Evolutionary conservation across 345 rosid species (phyloP).

Genomic region (Eucalyptus pumila): DNA sequence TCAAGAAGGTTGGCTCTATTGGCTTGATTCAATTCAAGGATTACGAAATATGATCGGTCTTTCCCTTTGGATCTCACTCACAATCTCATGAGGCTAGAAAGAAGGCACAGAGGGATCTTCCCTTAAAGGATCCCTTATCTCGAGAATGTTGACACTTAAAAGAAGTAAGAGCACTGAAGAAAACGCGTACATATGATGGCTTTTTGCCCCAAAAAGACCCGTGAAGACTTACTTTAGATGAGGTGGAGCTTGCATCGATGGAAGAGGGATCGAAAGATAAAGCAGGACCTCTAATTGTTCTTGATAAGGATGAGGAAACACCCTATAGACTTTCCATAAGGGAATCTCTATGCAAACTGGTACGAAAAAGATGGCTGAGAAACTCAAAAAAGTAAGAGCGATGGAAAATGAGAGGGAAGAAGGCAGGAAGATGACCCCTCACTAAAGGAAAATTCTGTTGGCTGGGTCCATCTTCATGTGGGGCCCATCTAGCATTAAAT

Average conservation of each 20-base stretch:
- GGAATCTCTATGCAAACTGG: background rate
- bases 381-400: background rate
- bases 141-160: background rate
- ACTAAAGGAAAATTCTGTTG: background rate
- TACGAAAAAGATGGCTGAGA: background rate
- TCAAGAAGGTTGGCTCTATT: background rate
- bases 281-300: background rate
- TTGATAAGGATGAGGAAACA: background rate
- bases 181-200: background rate
- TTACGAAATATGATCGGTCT: accelerated
- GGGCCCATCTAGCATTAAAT: no score
- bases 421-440: background rate
- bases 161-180: background rate
- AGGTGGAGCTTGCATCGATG: accelerated
- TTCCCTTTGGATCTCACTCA: background rate
- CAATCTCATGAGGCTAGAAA: accelerated
- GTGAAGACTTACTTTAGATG: background rate
- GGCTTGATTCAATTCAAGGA: background rate
- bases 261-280: background rate
- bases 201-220: background rate
- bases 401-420: background rate
- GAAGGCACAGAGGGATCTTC: background rate
- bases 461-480: no score
- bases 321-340: accelerated
- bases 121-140: background rate